phyloP scores from a whole-genome alignment of 2,329 filamentous ascomycete genomes.

The Clarireedia hainanense region DNA sequence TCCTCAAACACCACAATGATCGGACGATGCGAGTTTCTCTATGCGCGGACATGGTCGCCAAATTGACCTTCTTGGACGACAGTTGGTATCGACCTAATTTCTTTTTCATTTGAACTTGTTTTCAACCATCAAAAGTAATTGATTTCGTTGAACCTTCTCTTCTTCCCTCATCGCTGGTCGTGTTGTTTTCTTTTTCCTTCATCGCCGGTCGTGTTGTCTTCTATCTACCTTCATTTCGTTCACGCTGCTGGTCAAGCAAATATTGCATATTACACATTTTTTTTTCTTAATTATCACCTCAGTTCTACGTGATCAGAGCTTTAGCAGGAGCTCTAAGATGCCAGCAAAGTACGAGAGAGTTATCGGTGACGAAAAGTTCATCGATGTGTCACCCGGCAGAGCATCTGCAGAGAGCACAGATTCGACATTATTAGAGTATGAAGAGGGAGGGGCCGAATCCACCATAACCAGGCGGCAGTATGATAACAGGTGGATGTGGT shows the following conservation, averaged over 20 bases:
- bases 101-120: neutral
- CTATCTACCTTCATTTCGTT: neutral
- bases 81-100: no score
- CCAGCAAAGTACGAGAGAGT: conserved; percentile 23
- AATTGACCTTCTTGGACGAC: no score
- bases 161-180: neutral
- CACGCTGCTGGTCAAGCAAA: neutral
- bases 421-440: conserved; percentile 21
- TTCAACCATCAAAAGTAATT: neutral
- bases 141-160: neutral
- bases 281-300: neutral
- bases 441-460: conserved; percentile 3
- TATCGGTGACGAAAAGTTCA: conserved; percentile 20
- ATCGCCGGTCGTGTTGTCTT: neutral
- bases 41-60: no score
- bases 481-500: conserved; percentile 24
- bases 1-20: neutral
- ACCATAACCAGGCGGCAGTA: conserved; percentile 1
- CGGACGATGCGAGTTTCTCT: no score
- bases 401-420: conserved; percentile 16
- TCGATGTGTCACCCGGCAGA: conserved; percentile 13
- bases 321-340: conserved; percentile 10
- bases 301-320: no score
- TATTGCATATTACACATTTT: neutral
- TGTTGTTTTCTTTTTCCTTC: neutral